A percentile compares a stretch with the other conserved stretches of the same genome.
Evolutionary conservation across 805 yeast genomes (phyloP).

Genomic region (Zygotorulaspora danielsina): DNA sequence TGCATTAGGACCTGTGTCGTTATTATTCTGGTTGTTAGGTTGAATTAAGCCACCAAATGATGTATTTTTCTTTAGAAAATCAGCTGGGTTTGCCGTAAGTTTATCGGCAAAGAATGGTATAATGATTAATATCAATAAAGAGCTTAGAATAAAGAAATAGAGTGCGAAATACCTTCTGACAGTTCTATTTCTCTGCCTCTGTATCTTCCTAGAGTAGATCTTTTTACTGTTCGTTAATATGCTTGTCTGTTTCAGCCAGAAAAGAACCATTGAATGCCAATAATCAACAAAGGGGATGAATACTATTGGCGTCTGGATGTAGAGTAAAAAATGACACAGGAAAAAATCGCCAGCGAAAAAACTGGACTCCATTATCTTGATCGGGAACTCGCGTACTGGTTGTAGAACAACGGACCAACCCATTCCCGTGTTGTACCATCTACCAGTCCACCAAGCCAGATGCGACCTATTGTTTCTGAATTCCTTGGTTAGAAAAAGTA

Average conservation of each 20-base stretch:
- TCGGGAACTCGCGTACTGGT: conserved; percentile 58
- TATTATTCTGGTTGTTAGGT: conserved; percentile 56
- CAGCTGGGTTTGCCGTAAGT: conserved; percentile 27
- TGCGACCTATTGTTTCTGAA: conserved; percentile 55
- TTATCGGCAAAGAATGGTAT: conserved; percentile 45
- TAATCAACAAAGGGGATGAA: conserved; percentile 60
- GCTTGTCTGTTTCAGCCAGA: conserved; percentile 61
- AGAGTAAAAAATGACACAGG: conserved; percentile 54
- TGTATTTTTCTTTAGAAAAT: conserved; percentile 21
- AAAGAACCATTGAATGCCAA: conserved; percentile 61
- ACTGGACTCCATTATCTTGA: conserved; percentile 64
- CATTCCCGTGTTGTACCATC: conserved; percentile 58
- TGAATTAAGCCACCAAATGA: conserved; percentile 46
- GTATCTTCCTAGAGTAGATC: conserved; percentile 40
- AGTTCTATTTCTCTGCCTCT: conserved; percentile 39
- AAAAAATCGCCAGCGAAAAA: conserved; percentile 61
- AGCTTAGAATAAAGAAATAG: conserved; percentile 40
- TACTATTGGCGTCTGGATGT: conserved; percentile 56
- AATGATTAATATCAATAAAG: conserved; percentile 41
- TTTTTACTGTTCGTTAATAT: conserved; percentile 31
- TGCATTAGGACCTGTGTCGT: conserved; percentile 61
- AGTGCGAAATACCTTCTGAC: conserved; percentile 45
- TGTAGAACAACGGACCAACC: conserved; percentile 60
- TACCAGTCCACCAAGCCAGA: conserved; percentile 77
- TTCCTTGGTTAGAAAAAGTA: conserved; percentile 57